Evolutionary conservation across 2,329 filamentous ascomycete species (phyloP).

Genomic region (Aspergillus sp.): DNA sequence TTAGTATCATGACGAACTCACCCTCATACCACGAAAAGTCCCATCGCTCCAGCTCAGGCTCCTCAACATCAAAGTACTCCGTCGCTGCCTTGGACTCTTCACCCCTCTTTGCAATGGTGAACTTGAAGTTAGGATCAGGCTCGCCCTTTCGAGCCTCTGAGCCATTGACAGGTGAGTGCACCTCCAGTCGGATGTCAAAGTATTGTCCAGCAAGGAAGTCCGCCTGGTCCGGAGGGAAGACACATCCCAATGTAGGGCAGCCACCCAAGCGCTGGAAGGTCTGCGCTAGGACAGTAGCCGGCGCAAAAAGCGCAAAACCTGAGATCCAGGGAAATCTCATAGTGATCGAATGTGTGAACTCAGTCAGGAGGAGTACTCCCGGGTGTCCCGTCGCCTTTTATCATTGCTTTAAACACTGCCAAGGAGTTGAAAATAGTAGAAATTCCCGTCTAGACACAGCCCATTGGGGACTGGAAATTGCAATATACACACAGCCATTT

Average conservation of each 20-base stretch:
- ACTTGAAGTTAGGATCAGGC: conserved; percentile 63
- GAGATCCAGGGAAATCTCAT: conserved; percentile 22
- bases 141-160: conserved; percentile 68
- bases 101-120: conserved; percentile 64
- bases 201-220: conserved; percentile 79
- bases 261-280: conserved; percentile 51
- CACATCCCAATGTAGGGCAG: conserved; percentile 51
- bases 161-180: conserved; percentile 75
- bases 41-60: conserved; percentile 73
- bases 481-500: too few relatives aligned
- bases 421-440: too few relatives aligned
- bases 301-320: conserved; percentile 18
- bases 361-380: too few relatives aligned
- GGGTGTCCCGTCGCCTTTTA: too few relatives aligned
- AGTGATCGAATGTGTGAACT: neutral
- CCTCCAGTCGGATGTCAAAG: conserved; percentile 76
- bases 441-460: too few relatives aligned
- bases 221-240: conserved; percentile 57
- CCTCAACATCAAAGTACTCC: conserved; percentile 61
- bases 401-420: too few relatives aligned
- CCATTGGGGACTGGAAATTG: too few relatives aligned
- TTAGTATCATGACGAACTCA: conserved; percentile 18
- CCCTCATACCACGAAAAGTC: conserved; percentile 77
- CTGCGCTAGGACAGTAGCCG: conserved; percentile 35
- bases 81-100: conserved; percentile 49